Evolutionary conservation across 345 rosid genomes (phyloP), one percentile per base, ranked within the genome.

Genomic region (Excoecaria cochinchinensis): DNA sequence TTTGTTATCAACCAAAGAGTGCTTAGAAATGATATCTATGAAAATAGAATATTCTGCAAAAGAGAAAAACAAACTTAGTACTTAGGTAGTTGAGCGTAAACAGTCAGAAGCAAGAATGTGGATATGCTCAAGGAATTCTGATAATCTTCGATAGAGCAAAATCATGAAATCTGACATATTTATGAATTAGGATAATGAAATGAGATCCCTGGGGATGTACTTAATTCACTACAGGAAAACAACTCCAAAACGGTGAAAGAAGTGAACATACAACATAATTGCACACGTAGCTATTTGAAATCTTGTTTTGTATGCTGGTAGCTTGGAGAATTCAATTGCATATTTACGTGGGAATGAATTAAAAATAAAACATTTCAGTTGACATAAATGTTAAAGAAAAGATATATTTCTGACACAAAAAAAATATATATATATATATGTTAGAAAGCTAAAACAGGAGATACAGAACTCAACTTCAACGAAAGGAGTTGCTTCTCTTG

Each of bases 1-100:
- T n/a, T 16, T 73, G 50, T 36, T 67, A 42, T 80, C 53, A 57
- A 50, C 69, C 74, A 63, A 74, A 56, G 79, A 63, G 46, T 69
- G 70, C 76, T 77, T 70, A 62, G 66, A 73, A 42, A 42, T n/a
- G 47, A 24, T 47, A 22, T 78, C 79, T 67, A 25, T 57, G 67
- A 73, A 36, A 50, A 59, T 25, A 40, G 16, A 76, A 77, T 50
- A 19, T 22, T 65, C 51, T 61, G 52, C 47, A 51, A 50, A 66
- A 36, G 61, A 58, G 25, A 77, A 64, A 65, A 59, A 40, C 10
- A 24, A 24, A 10, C 59, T 14, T 24, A 58, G 46, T 48, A 19
- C 12, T 68, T 22, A 31, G 56, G 48, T 57, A 42, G 47, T 24
- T 67, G n/a, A 5, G 15, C 56, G 13, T 57, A 19, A 13, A 75